These are phyloP conservation scores for Amylostereum areolatum DNA, from an alignment of 1,284 basidiomycete species.

Conservation along the genomic window DNA sequence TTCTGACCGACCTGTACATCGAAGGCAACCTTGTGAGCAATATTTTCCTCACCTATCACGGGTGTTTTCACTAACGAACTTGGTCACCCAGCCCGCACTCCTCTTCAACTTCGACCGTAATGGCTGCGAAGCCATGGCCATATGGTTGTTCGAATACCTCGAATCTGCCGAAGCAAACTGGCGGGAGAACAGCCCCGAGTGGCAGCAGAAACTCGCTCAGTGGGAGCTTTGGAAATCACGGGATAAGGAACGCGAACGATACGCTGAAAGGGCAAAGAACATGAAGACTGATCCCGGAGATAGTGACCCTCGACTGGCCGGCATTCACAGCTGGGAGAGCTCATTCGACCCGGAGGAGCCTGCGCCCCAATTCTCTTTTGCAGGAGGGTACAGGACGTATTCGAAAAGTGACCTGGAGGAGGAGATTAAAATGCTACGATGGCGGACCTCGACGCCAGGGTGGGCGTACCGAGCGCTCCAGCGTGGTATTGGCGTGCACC, in stretches of 20 bases:
- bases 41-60: neutral
- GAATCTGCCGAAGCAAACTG: slow-evolving; percentile 40
- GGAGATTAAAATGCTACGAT: slow-evolving; percentile 35
- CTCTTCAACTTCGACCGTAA: slow-evolving; percentile 61
- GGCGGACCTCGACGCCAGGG: slow-evolving; percentile 27
- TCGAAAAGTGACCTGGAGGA: slow-evolving; percentile 40
- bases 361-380: slow-evolving; percentile 54
- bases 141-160: slow-evolving; percentile 30
- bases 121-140: slow-evolving; percentile 50
- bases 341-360: slow-evolving; percentile 56
- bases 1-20: slow-evolving; percentile 50
- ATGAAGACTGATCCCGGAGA: slow-evolving; percentile 34
- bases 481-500: slow-evolving; percentile 65
- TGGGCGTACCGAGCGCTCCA: slow-evolving; percentile 45
- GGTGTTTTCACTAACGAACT: no score
- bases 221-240: slow-evolving; percentile 45
- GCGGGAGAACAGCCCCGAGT: slow-evolving; percentile 40
- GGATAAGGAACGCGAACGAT: slow-evolving; percentile 39
- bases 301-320: slow-evolving; percentile 16
- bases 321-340: slow-evolving; percentile 38
- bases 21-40: slow-evolving; percentile 43
- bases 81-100: slow-evolving; percentile 46
- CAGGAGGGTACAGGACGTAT: slow-evolving; percentile 35
- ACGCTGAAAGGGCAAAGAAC: slow-evolving; percentile 30
- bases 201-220: slow-evolving; percentile 43